Percentiles rank a stretch among this genome's conserved stretches.
Conservation (phyloP, 371 early-diverging fungal genomes). For the Rhizopus arrhizus region DNA sequence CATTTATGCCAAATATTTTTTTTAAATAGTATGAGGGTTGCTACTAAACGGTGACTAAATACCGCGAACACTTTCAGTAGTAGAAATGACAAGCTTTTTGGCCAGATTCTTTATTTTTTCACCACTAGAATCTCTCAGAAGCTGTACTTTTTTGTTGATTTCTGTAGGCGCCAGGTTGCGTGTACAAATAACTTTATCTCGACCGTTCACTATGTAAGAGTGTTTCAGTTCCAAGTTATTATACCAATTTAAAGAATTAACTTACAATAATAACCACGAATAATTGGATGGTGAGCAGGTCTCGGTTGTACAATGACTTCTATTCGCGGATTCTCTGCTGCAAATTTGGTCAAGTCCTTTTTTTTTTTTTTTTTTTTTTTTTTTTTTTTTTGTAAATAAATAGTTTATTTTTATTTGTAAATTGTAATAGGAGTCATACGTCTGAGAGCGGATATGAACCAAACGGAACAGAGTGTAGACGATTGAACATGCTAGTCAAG, state of each 20-base stretch:
- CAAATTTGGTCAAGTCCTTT: constrained; percentile 66
- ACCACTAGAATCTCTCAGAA: constrained; percentile 73
- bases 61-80: constrained; percentile 82
- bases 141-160: constrained; percentile 64
- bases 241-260: too few species aligned
- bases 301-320: constrained; percentile 79
- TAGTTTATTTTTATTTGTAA: too few species aligned
- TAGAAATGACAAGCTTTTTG: constrained; percentile 78
- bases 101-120: constrained; percentile 61
- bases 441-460: too few species aligned
- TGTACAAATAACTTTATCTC: constrained; percentile 74
- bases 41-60: constrained; percentile 88
- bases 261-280: constrained; percentile 77
- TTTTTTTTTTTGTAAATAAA: too few species aligned
- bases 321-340: constrained; percentile 77
- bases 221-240: not conserved
- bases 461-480: too few species aligned
- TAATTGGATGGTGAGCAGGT: constrained; percentile 76
- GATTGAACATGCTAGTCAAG: too few species aligned
- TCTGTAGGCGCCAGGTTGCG: constrained; percentile 63
- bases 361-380: constrained; percentile 67
- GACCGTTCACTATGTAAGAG: constrained; percentile 78
- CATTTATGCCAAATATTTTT: too few species aligned
- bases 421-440: too few species aligned
- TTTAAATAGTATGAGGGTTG: constrained; percentile 67